Evolutionary conservation across 768 basidiomycete genomes (phyloP).

Genomic region (Kwoniella sp.): DNA sequence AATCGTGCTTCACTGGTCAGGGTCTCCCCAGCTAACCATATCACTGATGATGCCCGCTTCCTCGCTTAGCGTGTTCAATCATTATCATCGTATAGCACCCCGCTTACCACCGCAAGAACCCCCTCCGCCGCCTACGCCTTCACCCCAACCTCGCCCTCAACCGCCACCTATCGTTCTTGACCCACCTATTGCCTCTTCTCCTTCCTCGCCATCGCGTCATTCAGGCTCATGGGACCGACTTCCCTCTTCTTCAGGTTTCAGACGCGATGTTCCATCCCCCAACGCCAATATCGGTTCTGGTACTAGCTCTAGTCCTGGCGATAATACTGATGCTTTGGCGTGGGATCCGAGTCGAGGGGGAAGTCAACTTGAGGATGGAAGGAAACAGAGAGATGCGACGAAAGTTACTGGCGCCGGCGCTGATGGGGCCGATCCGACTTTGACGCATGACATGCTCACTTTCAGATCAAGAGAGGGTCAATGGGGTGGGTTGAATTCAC

Average conservation of each 20-base stretch:
- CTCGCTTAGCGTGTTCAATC: slow-evolving; percentile 79
- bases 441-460: slow-evolving; percentile 42
- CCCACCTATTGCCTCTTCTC: slow-evolving; percentile 16
- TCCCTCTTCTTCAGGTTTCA: background rate
- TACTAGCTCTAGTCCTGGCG: background rate
- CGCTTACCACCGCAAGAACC: slow-evolving; percentile 47
- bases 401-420: slow-evolving; percentile 25
- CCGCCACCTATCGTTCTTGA: slow-evolving; percentile 23
- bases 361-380: slow-evolving; percentile 28
- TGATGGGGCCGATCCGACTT: slow-evolving; percentile 41
- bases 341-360: slow-evolving; percentile 35
- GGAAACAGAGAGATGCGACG: slow-evolving; percentile 28
- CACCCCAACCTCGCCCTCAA: slow-evolving; percentile 9
- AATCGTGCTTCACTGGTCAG: no score
- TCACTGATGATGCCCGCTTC: background rate
- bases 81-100: slow-evolving; percentile 75
- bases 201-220: slow-evolving; percentile 4
- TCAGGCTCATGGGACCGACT: background rate
- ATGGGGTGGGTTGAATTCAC: slow-evolving; percentile 49
- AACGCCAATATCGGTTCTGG: background rate
- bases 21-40: no score
- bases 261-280: background rate
- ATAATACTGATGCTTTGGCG: background rate
- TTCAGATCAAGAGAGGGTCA: slow-evolving; percentile 36
- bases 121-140: slow-evolving; percentile 6